A percentile compares a stretch with the other conserved stretches of the same genome.
These are phyloP conservation scores for Leccinum variabile DNA, from an alignment of 1,284 basidiomycete species.

Conservation along the genomic window DNA sequence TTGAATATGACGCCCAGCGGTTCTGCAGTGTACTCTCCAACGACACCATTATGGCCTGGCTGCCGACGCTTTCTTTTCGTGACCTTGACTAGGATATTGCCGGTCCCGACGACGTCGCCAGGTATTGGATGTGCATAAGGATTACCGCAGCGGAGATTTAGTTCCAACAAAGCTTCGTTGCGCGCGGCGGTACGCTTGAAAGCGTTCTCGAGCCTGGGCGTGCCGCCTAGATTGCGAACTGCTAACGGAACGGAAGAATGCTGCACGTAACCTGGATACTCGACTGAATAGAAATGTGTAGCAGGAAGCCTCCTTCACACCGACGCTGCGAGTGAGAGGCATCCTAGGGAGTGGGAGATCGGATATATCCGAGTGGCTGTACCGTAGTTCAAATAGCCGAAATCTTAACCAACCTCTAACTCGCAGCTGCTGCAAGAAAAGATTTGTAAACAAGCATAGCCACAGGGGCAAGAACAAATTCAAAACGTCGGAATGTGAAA, in stretches of 20 bases:
- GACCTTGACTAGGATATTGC: conserved; percentile 80
- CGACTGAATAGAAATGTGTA: conserved; percentile 73
- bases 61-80: conserved; percentile 64
- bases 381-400: too few relatives aligned
- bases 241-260: conserved; percentile 62
- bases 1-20: conserved; percentile 76
- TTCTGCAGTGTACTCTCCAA: conserved; percentile 80
- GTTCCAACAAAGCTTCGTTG: conserved; percentile 66
- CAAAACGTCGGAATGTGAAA: too few relatives aligned
- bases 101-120: conserved; percentile 73
- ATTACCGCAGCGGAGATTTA: conserved; percentile 69
- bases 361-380: too few relatives aligned
- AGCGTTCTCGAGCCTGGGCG: conserved; percentile 65
- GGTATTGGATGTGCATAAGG: conserved; percentile 80
- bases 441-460: too few relatives aligned
- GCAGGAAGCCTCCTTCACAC: conserved; percentile 45
- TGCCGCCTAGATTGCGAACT: conserved; percentile 67
- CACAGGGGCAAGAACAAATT: too few relatives aligned
- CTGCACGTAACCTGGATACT: conserved; percentile 86
- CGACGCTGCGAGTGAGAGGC: too few relatives aligned
- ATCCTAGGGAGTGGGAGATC: too few relatives aligned
- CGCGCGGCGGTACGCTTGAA: conserved; percentile 66
- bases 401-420: too few relatives aligned
- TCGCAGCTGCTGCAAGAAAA: background rate
- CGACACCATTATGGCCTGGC: conserved; percentile 35